phyloP scores from a whole-genome alignment of 106 monocot species.

The Dendrobium chrysotoxum region DNA sequence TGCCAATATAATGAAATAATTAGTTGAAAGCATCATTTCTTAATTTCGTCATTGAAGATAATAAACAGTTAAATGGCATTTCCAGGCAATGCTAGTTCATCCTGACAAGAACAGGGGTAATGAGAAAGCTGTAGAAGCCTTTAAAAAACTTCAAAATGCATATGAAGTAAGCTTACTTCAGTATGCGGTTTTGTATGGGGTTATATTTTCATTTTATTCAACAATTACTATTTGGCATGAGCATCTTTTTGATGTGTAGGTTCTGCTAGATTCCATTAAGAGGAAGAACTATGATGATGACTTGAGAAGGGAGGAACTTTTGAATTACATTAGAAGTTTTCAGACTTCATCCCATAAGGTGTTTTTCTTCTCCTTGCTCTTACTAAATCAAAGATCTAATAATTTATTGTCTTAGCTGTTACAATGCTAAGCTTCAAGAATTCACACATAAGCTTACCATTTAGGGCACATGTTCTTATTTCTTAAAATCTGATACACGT shows the following conservation, averaged over 20 bases:
- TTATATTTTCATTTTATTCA: neutral
- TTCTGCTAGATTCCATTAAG: conserved; percentile 90
- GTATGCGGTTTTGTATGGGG: neutral
- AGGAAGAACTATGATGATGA: conserved; percentile 95
- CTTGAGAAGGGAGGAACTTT: conserved; percentile 72
- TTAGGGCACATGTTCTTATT: neutral
- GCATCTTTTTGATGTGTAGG: conserved; percentile 33
- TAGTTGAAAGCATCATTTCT: neutral
- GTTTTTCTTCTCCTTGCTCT: conserved; percentile 3
- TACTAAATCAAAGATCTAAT: conserved; percentile 1
- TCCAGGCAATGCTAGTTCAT: conserved; percentile 94
- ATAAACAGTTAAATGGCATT: neutral
- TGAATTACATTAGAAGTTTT: conserved; percentile 79
- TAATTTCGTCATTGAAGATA: neutral
- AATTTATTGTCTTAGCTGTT: conserved; percentile 3
- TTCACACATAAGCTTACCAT: neutral
- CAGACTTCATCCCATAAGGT: conserved; percentile 71
- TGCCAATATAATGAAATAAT: neutral
- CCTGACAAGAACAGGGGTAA: conserved; percentile 98
- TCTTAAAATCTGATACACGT: neutral
- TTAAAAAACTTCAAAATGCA: conserved; percentile 99
- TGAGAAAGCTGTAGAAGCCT: conserved; percentile 92
- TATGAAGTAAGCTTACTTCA: conserved; percentile 56
- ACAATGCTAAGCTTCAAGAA: neutral
- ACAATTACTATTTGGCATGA: neutral